Base-by-base conservation (phyloP, 1,284 basidiomycete species). In the Wolfiporia cocos region DNA sequence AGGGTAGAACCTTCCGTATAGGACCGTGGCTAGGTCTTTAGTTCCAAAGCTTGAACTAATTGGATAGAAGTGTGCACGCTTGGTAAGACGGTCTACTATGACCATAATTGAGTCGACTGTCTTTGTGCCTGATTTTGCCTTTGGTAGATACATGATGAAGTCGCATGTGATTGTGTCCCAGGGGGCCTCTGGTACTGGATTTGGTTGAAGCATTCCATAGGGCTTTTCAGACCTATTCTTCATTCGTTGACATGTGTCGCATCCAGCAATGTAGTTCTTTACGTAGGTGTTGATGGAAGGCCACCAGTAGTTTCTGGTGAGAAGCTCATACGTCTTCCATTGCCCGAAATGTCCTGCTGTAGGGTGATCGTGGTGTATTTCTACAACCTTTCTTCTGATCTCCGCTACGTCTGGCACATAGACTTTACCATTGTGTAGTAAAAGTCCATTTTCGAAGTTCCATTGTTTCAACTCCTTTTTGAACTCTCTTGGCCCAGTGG, bases 101-200 rank as follows among this genome's bases (percentile, higher is more conserved):
- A 71, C 66, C 18, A 65, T 51, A 34, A 70, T 66, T 2, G 59
- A 44, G 43, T n/a, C n/a, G n/a, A n/a, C n/a, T n/a, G 14, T 28
- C 14, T 28, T 28, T 7, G 7, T 28, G 7, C 67, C 53, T 42
- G 45, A 65, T 0, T 57, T 57, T 7, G 61, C 64, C 1, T 12
- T 5, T 1, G 66, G 68, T 0, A 70, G 52, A 18, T 59, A 50
- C 9, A 55, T 57, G 37, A 72, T 67, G 41, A 58, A 50, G 43
- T 70, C 66, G 59, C 68, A 63, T 0, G 62, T 58, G 29, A 71
- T 56, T 0, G 49, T 52, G 2, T 22, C 22, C 64, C 64, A 71
- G 1, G 66, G 65, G 4, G 59, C 39, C 34, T 46, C 1, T 41
- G 52, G 19, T 42, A 48, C 45, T 51, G 65, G 17, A 3, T 34